These are phyloP conservation scores for Purpureocillium takamizusanense DNA, from an alignment of 2,329 filamentous ascomycete species.

Conservation along the genomic window DNA sequence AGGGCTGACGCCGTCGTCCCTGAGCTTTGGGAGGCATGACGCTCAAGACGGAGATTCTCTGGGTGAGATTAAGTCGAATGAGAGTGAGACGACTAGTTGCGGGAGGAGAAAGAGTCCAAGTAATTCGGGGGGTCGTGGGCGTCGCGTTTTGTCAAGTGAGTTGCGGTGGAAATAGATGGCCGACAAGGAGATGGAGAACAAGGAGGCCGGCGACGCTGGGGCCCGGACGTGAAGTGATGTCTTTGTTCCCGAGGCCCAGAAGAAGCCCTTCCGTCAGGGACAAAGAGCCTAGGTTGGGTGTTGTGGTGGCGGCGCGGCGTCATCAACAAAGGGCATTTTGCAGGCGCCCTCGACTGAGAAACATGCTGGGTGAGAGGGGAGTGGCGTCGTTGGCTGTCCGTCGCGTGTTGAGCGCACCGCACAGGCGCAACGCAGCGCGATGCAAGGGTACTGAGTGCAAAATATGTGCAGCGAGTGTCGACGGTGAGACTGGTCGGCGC, in stretches of 20 bases:
- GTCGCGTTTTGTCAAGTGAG: neutral
- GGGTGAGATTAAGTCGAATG: neutral
- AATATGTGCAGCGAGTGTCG: too few species aligned
- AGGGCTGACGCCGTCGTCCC: slow-evolving; percentile 1
- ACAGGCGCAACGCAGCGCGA: neutral
- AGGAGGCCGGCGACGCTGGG: too few species aligned
- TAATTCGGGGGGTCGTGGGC: neutral
- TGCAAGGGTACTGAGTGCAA: neutral
- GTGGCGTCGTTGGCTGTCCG: slow-evolving; percentile 1
- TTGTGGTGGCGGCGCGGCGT: slow-evolving; percentile 3
- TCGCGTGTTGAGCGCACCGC: slow-evolving; percentile 1
- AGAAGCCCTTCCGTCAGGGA: too few species aligned
- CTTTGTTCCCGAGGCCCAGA: neutral
- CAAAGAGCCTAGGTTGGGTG: neutral
- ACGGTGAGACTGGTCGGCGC: too few species aligned
- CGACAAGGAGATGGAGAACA: too few species aligned
- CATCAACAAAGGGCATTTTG: slow-evolving; percentile 18
- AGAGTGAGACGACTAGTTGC: neutral
- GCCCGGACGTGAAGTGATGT: neutral
- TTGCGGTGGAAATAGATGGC: neutral
- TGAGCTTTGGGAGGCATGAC: slow-evolving; percentile 9
- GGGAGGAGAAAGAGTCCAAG: neutral
- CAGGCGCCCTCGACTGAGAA: neutral
- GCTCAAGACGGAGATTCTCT: too few species aligned
- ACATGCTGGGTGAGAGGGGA: neutral